phyloP scores from a whole-genome alignment of 257 asterid species.

The Echites panduratus region DNA sequence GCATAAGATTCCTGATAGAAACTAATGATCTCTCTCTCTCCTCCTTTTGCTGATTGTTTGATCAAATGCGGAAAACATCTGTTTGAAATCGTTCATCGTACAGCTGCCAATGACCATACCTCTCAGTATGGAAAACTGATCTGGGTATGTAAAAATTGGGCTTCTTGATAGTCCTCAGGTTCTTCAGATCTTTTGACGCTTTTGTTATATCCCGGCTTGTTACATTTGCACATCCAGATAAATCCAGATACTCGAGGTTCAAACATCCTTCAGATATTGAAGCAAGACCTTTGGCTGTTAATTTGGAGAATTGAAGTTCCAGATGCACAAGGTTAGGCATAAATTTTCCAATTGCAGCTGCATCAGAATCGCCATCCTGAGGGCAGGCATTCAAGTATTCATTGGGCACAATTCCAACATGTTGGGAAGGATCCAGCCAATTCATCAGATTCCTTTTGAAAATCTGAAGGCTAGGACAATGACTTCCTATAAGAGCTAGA shows the following conservation, averaged over 20 bases:
- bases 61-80: conserved; percentile 71
- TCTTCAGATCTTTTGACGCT: conserved; percentile 48
- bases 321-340: conserved; percentile 67
- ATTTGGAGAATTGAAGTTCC: conserved; percentile 57
- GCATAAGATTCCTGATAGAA: not conserved
- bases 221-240: conserved; percentile 66
- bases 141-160: conserved; percentile 71
- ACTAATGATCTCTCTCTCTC: not conserved
- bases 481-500: conserved; percentile 44
- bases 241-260: conserved; percentile 56
- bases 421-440: conserved; percentile 72
- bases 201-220: conserved; percentile 54
- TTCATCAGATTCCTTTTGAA: conserved; percentile 65
- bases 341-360: conserved; percentile 62
- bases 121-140: conserved; percentile 46
- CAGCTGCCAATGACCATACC: conserved; percentile 81
- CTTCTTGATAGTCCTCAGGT: conserved; percentile 49
- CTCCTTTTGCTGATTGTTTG: not conserved
- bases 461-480: conserved; percentile 38
- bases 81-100: conserved; percentile 84
- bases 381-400: conserved; percentile 70
- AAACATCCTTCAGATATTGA: conserved; percentile 57
- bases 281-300: conserved; percentile 64
- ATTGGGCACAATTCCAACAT: conserved; percentile 42
- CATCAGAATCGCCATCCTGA: conserved; percentile 81